Percentiles rank a stretch among this genome's conserved stretches.
Conservation (phyloP, 139 green algal genomes). For the Mychonastes homosphaera region DNA sequence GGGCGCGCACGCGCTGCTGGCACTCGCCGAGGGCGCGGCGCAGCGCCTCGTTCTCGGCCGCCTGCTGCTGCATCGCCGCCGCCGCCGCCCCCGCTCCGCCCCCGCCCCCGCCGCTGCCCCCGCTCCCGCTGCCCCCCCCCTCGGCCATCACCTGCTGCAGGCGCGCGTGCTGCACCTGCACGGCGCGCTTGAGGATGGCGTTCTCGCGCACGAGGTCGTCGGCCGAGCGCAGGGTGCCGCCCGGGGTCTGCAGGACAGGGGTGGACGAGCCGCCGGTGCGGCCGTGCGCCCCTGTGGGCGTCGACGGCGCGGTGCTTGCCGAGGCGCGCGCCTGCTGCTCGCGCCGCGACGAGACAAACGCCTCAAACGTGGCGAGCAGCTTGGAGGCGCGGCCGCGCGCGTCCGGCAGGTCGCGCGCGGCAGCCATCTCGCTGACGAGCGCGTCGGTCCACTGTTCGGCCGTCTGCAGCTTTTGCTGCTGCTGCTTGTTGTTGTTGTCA, state of each 20-base stretch:
- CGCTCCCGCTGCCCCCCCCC: constrained; percentile 8
- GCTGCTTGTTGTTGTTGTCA: too few relatives aligned
- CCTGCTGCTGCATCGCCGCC: constrained; percentile 31
- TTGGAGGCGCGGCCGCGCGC: constrained; percentile 38
- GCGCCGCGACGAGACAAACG: constrained; percentile 28
- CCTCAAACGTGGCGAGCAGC: constrained; percentile 60
- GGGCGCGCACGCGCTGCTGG: constrained; percentile 41
- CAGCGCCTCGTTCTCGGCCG: constrained; percentile 32
- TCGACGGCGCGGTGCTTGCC: not conserved
- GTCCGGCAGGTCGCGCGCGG: constrained; percentile 49
- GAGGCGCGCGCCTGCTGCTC: constrained; percentile 4
- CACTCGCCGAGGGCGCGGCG: constrained; percentile 37
- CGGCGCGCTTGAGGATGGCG: constrained; percentile 68
- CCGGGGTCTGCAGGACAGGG: not conserved
- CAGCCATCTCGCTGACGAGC: constrained; percentile 63
- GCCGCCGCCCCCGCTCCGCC: too few relatives aligned
- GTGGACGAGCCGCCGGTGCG: not conserved
- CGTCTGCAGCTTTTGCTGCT: too few relatives aligned
- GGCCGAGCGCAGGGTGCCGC: constrained; percentile 3
- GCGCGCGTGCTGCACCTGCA: constrained; percentile 63
- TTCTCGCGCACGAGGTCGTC: constrained; percentile 37
- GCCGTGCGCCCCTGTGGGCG: not conserved
- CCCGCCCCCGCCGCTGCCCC: too few relatives aligned
- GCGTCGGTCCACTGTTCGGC: constrained; percentile 64
- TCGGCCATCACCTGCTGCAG: constrained; percentile 31